A percentile compares a stretch with the other conserved stretches of the same genome.
These are phyloP conservation scores for Cornus controversa DNA, from an alignment of 148 eudicot species.

Conservation along the genomic window DNA sequence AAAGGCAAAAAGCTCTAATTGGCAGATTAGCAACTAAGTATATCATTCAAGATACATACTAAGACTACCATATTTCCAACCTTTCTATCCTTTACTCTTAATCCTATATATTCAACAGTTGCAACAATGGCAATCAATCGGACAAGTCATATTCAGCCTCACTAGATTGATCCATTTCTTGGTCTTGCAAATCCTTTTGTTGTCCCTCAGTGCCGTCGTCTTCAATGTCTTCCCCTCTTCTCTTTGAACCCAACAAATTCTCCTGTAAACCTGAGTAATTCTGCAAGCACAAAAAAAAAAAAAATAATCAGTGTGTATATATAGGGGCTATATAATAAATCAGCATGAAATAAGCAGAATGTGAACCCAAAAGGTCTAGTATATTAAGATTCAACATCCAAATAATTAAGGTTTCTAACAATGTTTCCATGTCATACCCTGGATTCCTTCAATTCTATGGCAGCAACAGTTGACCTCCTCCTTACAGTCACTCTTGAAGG, in stretches of 20 bases:
- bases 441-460: conserved; percentile 54
- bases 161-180: conserved; percentile 56
- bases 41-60: too few relatives aligned
- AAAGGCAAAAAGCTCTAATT: too few relatives aligned
- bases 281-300: conserved; percentile 29
- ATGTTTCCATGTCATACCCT: conserved; percentile 32
- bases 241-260: conserved; percentile 18
- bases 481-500: conserved; percentile 77
- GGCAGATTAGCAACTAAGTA: too few relatives aligned
- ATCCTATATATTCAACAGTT: background rate
- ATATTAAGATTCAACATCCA: too few relatives aligned
- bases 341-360: background rate
- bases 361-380: background rate
- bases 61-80: background rate
- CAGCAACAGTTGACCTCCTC: conserved; percentile 47
- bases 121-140: conserved; percentile 28
- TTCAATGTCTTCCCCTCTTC: conserved; percentile 38
- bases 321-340: too few relatives aligned
- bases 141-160: conserved; percentile 57
- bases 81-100: background rate
- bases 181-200: conserved; percentile 35
- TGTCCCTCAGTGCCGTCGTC: conserved; percentile 26
- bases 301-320: too few relatives aligned
- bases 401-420: background rate
- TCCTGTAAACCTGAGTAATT: conserved; percentile 34